Evolutionary conservation across 2,329 filamentous ascomycete species (phyloP).

Genomic region (Rhynchosporium secalis): DNA sequence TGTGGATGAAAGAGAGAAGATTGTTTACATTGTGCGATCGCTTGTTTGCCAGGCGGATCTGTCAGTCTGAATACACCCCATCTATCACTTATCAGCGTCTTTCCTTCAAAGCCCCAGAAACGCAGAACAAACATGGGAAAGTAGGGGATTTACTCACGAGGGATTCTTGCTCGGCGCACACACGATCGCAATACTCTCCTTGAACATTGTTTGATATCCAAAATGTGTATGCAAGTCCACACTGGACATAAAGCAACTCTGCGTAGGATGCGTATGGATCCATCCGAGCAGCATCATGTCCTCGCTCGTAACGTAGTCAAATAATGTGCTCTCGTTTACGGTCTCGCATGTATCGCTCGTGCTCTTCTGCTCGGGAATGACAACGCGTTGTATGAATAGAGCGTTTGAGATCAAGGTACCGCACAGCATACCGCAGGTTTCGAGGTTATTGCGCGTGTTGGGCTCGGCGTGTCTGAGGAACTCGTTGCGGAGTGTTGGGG

Average conservation of each 20-base stretch:
- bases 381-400: constrained; percentile 81
- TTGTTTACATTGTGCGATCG: constrained; percentile 78
- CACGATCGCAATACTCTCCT: constrained; percentile 94
- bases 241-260: constrained; percentile 97
- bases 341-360: constrained; percentile 96
- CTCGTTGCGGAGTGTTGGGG: constrained; percentile 66
- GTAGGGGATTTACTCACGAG: constrained; percentile 55
- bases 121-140: background rate
- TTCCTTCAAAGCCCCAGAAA: too few relatives aligned
- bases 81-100: constrained; percentile 45
- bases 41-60: constrained; percentile 83
- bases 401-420: constrained; percentile 91
- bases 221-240: constrained; percentile 91
- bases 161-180: constrained; percentile 82
- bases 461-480: constrained; percentile 73
- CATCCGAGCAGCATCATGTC: constrained; percentile 51
- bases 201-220: constrained; percentile 94
- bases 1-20: constrained; percentile 84
- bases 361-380: constrained; percentile 87
- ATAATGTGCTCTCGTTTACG: constrained; percentile 78
- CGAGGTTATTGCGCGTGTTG: constrained; percentile 80
- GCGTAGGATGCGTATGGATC: constrained; percentile 97
- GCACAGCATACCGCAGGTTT: constrained; percentile 94
- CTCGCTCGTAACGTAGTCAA: constrained; percentile 70
- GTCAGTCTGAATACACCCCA: constrained; percentile 93